Percentiles rank a stretch among this genome's conserved stretches.
phyloP scores from a whole-genome alignment of 345 rosid species.

The Lenwebbia sp. region DNA sequence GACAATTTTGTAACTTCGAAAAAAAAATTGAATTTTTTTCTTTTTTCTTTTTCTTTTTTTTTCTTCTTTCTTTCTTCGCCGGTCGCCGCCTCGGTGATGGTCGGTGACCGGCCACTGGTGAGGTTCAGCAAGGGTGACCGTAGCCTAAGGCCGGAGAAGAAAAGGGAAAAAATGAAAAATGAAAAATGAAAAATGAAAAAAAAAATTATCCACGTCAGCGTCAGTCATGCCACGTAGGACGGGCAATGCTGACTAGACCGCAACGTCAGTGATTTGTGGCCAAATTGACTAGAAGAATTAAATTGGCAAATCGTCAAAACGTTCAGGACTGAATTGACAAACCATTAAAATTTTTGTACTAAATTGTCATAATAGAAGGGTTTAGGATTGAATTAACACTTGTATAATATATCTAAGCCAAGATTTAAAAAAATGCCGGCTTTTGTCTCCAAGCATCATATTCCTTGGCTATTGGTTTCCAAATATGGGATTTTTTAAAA shows the following conservation, averaged over 20 bases:
- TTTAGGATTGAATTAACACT: no score
- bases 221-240: rapidly evolving
- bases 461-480: not conserved
- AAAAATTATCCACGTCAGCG: not conserved
- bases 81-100: no score
- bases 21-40: no score
- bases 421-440: not conserved
- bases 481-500: not conserved
- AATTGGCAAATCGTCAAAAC: not conserved
- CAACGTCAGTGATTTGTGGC: not conserved
- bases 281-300: not conserved
- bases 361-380: not conserved
- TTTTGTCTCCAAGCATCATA: not conserved
- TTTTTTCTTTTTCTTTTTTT: no score
- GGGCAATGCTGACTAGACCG: rapidly evolving
- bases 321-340: no score
- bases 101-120: not conserved
- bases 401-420: no score
- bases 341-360: not conserved
- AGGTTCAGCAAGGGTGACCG: rapidly evolving
- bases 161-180: not conserved
- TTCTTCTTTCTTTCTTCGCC: no score
- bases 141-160: not conserved
- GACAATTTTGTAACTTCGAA: no score
- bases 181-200: not conserved